Conservation (phyloP, 352 stramenopile genomes). For the Phytopythium vexans region DNA sequence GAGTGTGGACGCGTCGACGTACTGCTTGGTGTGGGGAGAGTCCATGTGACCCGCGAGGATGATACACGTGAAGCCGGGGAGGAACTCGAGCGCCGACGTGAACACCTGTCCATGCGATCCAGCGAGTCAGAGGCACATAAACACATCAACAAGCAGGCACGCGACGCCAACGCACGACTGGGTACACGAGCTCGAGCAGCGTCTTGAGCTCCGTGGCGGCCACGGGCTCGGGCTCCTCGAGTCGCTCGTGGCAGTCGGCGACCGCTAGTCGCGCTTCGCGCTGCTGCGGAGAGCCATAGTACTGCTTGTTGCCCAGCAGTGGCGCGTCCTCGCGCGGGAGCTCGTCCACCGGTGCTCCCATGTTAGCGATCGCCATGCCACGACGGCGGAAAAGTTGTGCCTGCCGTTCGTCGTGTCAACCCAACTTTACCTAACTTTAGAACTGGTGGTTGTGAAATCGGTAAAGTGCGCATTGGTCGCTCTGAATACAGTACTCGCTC, state of each 20-base stretch:
- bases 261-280: slow-evolving; percentile 14
- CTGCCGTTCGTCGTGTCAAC: slow-evolving; percentile 8
- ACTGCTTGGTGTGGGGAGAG: slow-evolving; percentile 49
- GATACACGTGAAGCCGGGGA: slow-evolving; percentile 42
- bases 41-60: slow-evolving; percentile 61
- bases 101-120: slow-evolving; percentile 19
- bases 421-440: slow-evolving; percentile 12
- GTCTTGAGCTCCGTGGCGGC: slow-evolving; percentile 29
- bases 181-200: slow-evolving; percentile 42
- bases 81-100: slow-evolving; percentile 42
- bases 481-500: too few relatives aligned
- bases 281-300: not conserved
- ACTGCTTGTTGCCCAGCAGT: slow-evolving; percentile 8
- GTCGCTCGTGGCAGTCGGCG: slow-evolving; percentile 1
- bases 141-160: slow-evolving; percentile 5
- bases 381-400: slow-evolving; percentile 9
- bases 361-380: not conserved
- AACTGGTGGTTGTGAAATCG: too few relatives aligned
- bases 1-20: slow-evolving; percentile 50
- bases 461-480: too few relatives aligned
- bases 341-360: slow-evolving; percentile 5
- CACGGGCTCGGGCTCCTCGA: slow-evolving; percentile 13
- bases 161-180: slow-evolving; percentile 18
- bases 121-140: slow-evolving; percentile 1
- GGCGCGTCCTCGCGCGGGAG: slow-evolving; percentile 8